Percentiles rank a stretch among this genome's conserved stretches.
Conservation (phyloP, 441 rosid species). For the Adansonia madagascariensis region DNA sequence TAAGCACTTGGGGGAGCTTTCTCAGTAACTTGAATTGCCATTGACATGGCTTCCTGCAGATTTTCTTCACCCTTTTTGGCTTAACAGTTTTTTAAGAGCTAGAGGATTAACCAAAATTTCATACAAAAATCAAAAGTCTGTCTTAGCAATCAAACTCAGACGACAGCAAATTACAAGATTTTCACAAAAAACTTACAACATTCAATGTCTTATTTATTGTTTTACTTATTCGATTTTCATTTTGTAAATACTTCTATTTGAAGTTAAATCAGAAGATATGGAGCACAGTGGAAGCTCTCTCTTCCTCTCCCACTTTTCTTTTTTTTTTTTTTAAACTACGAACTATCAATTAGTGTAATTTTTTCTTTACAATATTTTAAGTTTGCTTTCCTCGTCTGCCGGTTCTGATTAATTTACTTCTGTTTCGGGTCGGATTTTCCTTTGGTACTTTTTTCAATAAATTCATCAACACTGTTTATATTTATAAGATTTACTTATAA, state of each 20-base stretch:
- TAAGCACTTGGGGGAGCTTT: neutral
- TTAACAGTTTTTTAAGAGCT: neutral
- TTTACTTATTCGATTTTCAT: neutral
- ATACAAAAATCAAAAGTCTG: neutral
- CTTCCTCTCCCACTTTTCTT: constrained; percentile 47
- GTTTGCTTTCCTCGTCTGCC: too few species aligned
- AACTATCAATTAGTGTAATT: neutral
- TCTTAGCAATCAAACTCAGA: neutral
- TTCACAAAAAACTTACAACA: neutral
- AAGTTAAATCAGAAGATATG: constrained; percentile 47
- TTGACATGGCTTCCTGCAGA: constrained; percentile 28
- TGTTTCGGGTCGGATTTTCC: too few species aligned
- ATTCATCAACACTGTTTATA: too few species aligned
- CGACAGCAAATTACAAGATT: neutral
- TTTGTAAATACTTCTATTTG: constrained; percentile 32
- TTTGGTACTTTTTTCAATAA: too few species aligned
- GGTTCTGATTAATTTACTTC: too few species aligned
- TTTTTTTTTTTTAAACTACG: too few species aligned
- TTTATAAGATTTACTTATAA: too few species aligned
- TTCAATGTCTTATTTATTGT: neutral
- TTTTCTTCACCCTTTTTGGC: neutral
- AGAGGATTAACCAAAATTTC: constrained; percentile 1
- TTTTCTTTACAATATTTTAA: neutral
- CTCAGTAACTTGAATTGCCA: constrained; percentile 29
- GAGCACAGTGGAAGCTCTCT: constrained; percentile 71